Percentiles rank a stretch among this genome's conserved stretches.
These are phyloP conservation scores for Dysphania ambrosioides DNA, from an alignment of 148 eudicot genomes.

Conservation along the genomic window DNA sequence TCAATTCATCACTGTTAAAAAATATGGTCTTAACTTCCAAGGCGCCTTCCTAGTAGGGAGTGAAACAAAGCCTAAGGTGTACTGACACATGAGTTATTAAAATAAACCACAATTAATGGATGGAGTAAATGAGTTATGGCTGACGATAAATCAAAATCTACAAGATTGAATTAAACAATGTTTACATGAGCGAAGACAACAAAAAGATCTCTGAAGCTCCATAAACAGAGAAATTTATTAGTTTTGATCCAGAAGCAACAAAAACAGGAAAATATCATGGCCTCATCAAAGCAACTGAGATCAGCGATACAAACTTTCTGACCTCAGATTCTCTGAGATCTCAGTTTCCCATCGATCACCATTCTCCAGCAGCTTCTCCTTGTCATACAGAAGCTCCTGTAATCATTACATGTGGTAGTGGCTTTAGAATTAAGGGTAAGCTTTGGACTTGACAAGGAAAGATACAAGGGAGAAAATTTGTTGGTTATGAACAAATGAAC, in stretches of 20 bases:
- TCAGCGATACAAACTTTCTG: conserved; percentile 92
- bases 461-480: neutral
- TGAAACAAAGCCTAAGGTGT: neutral
- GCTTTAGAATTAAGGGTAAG: neutral
- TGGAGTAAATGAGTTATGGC: too few species aligned
- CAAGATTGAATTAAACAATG: conserved; percentile 8
- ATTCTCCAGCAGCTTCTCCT: conserved; percentile 97
- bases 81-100: neutral
- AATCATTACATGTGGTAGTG: conserved; percentile 3
- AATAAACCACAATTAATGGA: neutral
- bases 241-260: conserved; percentile 14
- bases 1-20: too few species aligned
- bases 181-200: conserved; percentile 5
- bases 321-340: conserved; percentile 92
- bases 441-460: neutral
- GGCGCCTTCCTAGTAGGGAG: neutral
- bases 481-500: neutral
- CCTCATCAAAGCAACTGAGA: neutral
- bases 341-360: conserved; percentile 99
- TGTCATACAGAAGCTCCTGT: conserved; percentile 94
- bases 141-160: conserved; percentile 20
- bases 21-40: too few species aligned
- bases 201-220: conserved; percentile 23
- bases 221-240: conserved; percentile 27
- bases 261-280: conserved; percentile 5